Evolutionary conservation across 2,329 filamentous ascomycete genomes (phyloP).

Genomic region (Blumeria hordei): DNA sequence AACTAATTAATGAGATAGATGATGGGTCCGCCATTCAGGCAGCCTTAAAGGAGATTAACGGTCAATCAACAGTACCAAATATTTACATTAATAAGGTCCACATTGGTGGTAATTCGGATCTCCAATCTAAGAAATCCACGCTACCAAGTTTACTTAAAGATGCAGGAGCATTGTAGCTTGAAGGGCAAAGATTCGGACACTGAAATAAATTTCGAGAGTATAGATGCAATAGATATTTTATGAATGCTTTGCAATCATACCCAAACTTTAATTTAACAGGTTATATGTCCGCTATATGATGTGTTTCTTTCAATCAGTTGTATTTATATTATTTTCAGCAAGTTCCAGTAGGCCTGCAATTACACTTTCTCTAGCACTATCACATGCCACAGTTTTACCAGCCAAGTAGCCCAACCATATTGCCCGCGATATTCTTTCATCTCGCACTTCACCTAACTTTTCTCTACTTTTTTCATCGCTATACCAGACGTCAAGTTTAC

Average conservation of each 20-base stretch:
- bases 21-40: constrained; percentile 67
- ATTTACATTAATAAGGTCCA: constrained; percentile 80
- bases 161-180: constrained; percentile 32
- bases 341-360: constrained; percentile 45
- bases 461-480: constrained; percentile 21
- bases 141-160: constrained; percentile 39
- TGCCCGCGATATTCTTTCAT: constrained; percentile 58
- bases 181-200: constrained; percentile 8
- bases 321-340: too few relatives aligned
- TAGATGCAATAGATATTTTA: neutral
- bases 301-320: too few relatives aligned
- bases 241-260: neutral
- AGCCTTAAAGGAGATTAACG: constrained; percentile 55
- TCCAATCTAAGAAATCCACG: constrained; percentile 42
- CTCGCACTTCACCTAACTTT: constrained; percentile 46
- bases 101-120: constrained; percentile 87
- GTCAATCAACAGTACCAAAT: constrained; percentile 82
- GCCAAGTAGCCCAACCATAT: constrained; percentile 82
- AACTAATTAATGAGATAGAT: constrained; percentile 22
- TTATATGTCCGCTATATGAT: too few relatives aligned
- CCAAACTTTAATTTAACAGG: too few relatives aligned
- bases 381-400: constrained; percentile 68
- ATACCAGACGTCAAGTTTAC: constrained; percentile 43
- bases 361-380: constrained; percentile 55
- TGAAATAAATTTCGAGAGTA: too few relatives aligned